These are phyloP conservation scores for Fraxinus albicans DNA, from an alignment of 305 asterid genomes.

Conservation along the genomic window DNA sequence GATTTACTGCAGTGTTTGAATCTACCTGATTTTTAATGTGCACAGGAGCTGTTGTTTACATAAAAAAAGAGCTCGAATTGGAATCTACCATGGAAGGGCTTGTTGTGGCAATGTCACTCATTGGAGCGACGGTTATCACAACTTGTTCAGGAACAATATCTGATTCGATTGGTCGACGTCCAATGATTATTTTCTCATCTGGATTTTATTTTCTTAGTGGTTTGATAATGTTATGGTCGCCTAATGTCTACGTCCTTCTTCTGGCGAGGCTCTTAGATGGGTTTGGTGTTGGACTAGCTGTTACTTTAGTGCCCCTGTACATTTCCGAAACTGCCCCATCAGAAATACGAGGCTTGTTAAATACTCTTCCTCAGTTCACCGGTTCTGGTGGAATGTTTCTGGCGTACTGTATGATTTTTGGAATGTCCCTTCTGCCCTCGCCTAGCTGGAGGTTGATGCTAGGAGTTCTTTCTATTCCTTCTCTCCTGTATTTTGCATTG, in stretches of 20 bases:
- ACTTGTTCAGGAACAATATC: constrained; percentile 82
- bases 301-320: constrained; percentile 75
- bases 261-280: constrained; percentile 85
- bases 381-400: constrained; percentile 89
- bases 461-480: constrained; percentile 85
- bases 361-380: constrained; percentile 88
- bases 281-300: constrained; percentile 92
- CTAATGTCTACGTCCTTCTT: constrained; percentile 76
- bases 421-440: constrained; percentile 60
- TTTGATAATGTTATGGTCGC: constrained; percentile 90
- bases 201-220: constrained; percentile 77
- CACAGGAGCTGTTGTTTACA: constrained; percentile 82
- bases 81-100: constrained; percentile 77
- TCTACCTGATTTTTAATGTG: not conserved
- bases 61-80: constrained; percentile 66
- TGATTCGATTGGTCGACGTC: constrained; percentile 76
- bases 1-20: not conserved
- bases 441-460: constrained; percentile 93
- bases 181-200: constrained; percentile 81
- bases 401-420: constrained; percentile 84
- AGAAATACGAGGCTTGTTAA: constrained; percentile 74
- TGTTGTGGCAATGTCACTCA: constrained; percentile 85
- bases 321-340: constrained; percentile 95
- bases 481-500: constrained; percentile 61
- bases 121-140: constrained; percentile 80